These are phyloP conservation scores for Scheffersomyces lignicola DNA, from an alignment of 1,139 yeast genomes.

Conservation along the genomic window DNA sequence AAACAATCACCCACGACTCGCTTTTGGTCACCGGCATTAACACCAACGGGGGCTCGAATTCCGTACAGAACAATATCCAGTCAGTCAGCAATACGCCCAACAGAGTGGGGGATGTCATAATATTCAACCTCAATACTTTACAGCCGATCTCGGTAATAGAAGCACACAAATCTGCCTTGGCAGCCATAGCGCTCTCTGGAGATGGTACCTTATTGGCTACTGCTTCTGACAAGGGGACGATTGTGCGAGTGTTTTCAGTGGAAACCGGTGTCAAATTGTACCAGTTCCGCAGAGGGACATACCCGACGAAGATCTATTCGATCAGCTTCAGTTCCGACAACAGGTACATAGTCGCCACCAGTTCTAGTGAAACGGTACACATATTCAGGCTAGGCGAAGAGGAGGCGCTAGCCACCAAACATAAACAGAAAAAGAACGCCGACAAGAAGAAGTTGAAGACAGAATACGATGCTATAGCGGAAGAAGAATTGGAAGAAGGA, in stretches of 20 bases:
- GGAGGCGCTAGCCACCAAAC: slow-evolving; percentile 49
- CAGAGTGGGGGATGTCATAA: slow-evolving; percentile 82
- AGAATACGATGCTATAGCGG: slow-evolving; percentile 31
- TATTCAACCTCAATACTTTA: slow-evolving; percentile 72
- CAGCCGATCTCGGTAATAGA: slow-evolving; percentile 89
- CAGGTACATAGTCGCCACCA: slow-evolving; percentile 74
- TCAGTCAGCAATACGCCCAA: slow-evolving; percentile 49
- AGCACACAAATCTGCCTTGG: slow-evolving; percentile 87
- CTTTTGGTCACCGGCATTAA: slow-evolving; percentile 43
- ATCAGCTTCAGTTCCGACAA: slow-evolving; percentile 78
- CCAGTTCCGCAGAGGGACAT: slow-evolving; percentile 93
- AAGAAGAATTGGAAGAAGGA: slow-evolving; percentile 17
- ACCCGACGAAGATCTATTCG: slow-evolving; percentile 86
- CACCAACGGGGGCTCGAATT: slow-evolving; percentile 47
- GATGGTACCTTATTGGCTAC: slow-evolving; percentile 89
- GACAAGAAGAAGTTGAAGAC: slow-evolving; percentile 16
- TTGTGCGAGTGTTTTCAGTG: slow-evolving; percentile 83
- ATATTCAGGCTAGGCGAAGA: slow-evolving; percentile 73
- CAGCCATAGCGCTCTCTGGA: slow-evolving; percentile 72
- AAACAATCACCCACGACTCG: slow-evolving; percentile 46
- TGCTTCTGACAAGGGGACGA: slow-evolving; percentile 94
- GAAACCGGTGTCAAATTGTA: slow-evolving; percentile 79
- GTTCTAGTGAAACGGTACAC: slow-evolving; percentile 92
- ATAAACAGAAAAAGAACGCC: slow-evolving; percentile 26
- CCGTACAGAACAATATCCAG: slow-evolving; percentile 42